These are phyloP conservation scores for Salvia miltiorrhiza DNA, from an alignment of 257 asterid species.

Conservation along the genomic window DNA sequence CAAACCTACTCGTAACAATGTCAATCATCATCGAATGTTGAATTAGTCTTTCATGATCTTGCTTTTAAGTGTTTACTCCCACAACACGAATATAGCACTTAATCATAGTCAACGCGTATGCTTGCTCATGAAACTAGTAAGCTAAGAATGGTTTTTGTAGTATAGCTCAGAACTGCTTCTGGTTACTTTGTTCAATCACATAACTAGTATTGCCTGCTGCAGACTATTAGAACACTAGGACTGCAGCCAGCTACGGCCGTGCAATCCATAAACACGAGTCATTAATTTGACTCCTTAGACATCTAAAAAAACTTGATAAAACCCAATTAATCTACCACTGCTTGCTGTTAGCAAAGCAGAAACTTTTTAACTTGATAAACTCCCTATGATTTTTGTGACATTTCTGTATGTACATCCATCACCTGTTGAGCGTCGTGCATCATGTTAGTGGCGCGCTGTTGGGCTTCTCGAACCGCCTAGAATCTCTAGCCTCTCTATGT, in stretches of 20 bases:
- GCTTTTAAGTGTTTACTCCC: not conserved
- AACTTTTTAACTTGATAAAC: slow-evolving; percentile 14
- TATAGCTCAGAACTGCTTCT: too few species aligned
- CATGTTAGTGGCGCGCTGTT: slow-evolving; percentile 63
- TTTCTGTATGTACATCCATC: slow-evolving; percentile 25
- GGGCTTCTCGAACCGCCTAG: slow-evolving; percentile 85
- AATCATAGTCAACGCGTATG: not conserved
- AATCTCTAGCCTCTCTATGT: slow-evolving; percentile 60
- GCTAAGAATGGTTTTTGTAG: not conserved
- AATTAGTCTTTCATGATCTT: slow-evolving; percentile 6
- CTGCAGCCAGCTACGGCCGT: not conserved
- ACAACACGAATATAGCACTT: not conserved
- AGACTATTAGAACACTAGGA: slow-evolving; percentile 1
- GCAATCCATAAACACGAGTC: slow-evolving; percentile 11
- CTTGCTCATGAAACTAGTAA: not conserved
- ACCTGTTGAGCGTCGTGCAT: not conserved
- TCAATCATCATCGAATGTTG: slow-evolving; percentile 24
- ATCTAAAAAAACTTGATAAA: slow-evolving; percentile 18
- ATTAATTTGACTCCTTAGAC: slow-evolving; percentile 29
- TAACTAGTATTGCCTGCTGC: slow-evolving; percentile 9
- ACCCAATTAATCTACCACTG: slow-evolving; percentile 25
- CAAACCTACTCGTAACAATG: slow-evolving; percentile 34
- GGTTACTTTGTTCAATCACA: not conserved
- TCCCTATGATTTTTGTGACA: slow-evolving; percentile 7
- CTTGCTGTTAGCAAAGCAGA: slow-evolving; percentile 24